Percentiles rank a stretch among this genome's conserved stretches.
phyloP scores from a whole-genome alignment of 768 basidiomycete genomes.

The Collybia sp. region DNA sequence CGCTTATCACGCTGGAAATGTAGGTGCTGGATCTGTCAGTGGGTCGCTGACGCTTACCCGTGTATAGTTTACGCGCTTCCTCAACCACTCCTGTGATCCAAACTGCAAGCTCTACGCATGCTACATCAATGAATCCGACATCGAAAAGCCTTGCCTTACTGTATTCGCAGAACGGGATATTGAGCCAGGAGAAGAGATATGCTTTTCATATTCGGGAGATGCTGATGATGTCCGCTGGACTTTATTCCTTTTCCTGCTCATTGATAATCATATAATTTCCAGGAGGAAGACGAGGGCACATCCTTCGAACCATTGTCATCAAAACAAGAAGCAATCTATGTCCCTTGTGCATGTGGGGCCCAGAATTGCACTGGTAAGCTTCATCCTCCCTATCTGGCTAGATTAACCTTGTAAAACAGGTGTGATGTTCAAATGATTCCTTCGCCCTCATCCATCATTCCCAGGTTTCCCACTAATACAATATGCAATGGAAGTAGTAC shows the following conservation, averaged over 20 bases:
- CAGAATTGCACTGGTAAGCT: conserved; percentile 42
- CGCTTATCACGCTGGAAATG: conserved; percentile 86
- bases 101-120: conserved; percentile 70
- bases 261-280: background rate
- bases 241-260: conserved; percentile 1
- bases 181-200: conserved; percentile 63
- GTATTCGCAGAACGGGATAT: conserved; percentile 68
- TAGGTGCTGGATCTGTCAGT: conserved; percentile 29
- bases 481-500: background rate
- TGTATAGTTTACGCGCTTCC: conserved; percentile 81
- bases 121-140: conserved; percentile 74
- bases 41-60: conserved; percentile 2
- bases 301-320: conserved; percentile 4
- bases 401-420: conserved; percentile 4
- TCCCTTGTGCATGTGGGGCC: conserved; percentile 47
- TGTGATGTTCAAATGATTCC: conserved; percentile 12
- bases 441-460: background rate
- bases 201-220: conserved; percentile 67
- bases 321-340: conserved; percentile 38
- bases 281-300: background rate
- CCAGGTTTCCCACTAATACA: background rate
- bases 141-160: conserved; percentile 62
- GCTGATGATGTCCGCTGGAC: conserved; percentile 21
- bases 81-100: conserved; percentile 91
- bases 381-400: background rate